Evolutionary conservation across 352 stramenopile species (phyloP), one percentile per base, ranked within the genome.

Genomic region (Globisporangium canariense): DNA sequence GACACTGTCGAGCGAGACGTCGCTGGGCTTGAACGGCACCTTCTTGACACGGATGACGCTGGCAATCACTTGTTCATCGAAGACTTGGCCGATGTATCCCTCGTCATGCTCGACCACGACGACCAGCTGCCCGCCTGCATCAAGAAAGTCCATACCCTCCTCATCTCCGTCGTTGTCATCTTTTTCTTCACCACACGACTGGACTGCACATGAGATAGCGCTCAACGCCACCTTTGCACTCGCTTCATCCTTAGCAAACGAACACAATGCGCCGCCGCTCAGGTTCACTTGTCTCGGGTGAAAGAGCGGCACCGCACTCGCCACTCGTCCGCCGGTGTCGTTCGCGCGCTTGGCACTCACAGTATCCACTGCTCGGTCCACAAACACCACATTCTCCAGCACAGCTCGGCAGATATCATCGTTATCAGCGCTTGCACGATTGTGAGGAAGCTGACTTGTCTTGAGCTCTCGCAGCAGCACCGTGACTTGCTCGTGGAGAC

Each of bases 341-440:
- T 6, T 28, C 36, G 60, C 50, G 16, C 20, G 20, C 45, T 58
- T 62, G 13, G n/a, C 57, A 50, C 32, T 40, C 52, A 55, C 30
- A 0, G 38, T 28, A n/a, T 60, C 63, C 2, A 58, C 53, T 20
- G 34, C 22, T 28, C 34, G 34, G 7, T 43, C 36, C 4, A 34
- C 57, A 22, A 68, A 68, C 47, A 68, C 47, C n/a, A 68, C 25
- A 30, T 9, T 60, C 50, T 63, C 50, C 18, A 68, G 47, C 36
- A 68, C 22, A n/a, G 28, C 40, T 13, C 22, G 32, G 18, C 45
- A 56, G 4, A 55, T 55, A 25, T 57, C 43, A 36, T 4, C 43
- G 4, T 28, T 20, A 40, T 5, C 14, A 22, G 10, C 14, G 14
- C 9, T 41, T 41, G 36, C 3, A 8, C 13, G 28, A 14, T 2